Base-by-base conservation (phyloP, 1,284 basidiomycete species). In the Ustilago trichophora region DNA sequence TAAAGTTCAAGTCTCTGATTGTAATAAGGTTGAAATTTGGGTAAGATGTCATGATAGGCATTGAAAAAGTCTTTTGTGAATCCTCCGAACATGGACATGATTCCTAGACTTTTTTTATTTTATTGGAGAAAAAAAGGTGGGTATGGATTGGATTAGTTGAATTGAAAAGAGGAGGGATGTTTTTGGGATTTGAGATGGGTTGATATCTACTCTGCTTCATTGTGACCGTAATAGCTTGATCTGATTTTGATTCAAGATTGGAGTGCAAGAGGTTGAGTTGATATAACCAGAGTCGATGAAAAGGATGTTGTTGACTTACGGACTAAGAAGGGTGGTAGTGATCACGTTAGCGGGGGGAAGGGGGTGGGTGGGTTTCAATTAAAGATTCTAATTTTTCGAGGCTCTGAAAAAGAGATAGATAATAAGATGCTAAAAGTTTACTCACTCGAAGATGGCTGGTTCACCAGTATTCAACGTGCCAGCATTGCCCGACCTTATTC, bases 41-140 rank as follows among this genome's bases (percentile, higher is more conserved):
- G 64, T 5, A 67, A 47, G 3, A 60, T 36, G 21, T 49, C 38
- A 48, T 67, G 64, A 29, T 67, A 67, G n/a, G 64, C 64, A 16
- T 60, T 53, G 41, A 67, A 67, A 22, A 67, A 67, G 40, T 60
- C 64, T n/a, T 55, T 29, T 16, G 57, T 60, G 41, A 67, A 67
- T 32, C 64, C 64, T 1, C 64, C 64, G n/a, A 60, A 67, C 64
- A 67, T 67, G 49, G 56, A 51, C 64, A 67, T 67, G 29, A 67
- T 67, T 5, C 64, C 64, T 9, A 67, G 64, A 26, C 63, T 66
- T 40, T 27, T n/a, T 13, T 3, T 5, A 24, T 29, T 13, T 8
- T 29, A 29, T 7, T 13, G n/a, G n/a, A n/a, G n/a, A n/a, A n/a
- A n/a, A n/a, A n/a, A n/a, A n/a, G n/a, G n/a, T n/a, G n/a, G n/a